These are phyloP conservation scores for Psilocybe tampanensis DNA, from an alignment of 768 basidiomycete species.

Conservation along the genomic window DNA sequence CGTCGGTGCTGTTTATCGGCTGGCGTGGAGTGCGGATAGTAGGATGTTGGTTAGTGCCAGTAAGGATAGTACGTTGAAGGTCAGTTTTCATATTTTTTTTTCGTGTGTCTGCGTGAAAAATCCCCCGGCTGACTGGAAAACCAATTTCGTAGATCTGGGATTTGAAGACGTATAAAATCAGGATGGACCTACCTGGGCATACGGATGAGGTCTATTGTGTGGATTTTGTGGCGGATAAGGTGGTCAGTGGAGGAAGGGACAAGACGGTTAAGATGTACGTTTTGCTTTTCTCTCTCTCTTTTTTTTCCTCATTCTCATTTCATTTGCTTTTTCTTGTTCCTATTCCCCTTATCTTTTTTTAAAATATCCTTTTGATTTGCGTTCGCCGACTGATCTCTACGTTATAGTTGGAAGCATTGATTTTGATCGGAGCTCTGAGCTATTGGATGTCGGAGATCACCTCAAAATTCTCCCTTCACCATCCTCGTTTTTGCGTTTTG, in stretches of 20 bases:
- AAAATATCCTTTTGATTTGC: too few relatives aligned
- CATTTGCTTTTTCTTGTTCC: too few relatives aligned
- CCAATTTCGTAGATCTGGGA: conserved; percentile 79
- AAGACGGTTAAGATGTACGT: conserved; percentile 91
- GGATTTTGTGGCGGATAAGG: conserved; percentile 97
- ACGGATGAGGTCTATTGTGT: conserved; percentile 99
- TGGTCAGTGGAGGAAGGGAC: conserved; percentile 97
- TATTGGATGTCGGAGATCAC: too few relatives aligned
- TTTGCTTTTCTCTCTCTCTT: conserved; percentile 6
- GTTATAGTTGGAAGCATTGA: too few relatives aligned
- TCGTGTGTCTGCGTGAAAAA: not conserved
- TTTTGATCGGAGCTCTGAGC: too few relatives aligned
- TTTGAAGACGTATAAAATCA: conserved; percentile 93
- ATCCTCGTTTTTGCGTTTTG: too few relatives aligned
- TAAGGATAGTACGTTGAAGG: conserved; percentile 96
- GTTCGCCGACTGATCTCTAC: too few relatives aligned
- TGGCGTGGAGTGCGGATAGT: conserved; percentile 95
- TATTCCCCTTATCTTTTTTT: too few relatives aligned
- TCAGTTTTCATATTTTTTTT: conserved; percentile 35
- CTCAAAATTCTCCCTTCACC: too few relatives aligned
- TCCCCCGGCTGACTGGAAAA: not conserved
- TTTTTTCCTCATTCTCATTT: too few relatives aligned
- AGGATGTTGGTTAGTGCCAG: conserved; percentile 91
- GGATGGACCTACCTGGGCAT: conserved; percentile 92
- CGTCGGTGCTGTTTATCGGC: conserved; percentile 90